Evolutionary conservation across 2,329 filamentous ascomycete species (phyloP), one percentile per base, ranked within the genome.

Genomic region (Blumeria hordei): DNA sequence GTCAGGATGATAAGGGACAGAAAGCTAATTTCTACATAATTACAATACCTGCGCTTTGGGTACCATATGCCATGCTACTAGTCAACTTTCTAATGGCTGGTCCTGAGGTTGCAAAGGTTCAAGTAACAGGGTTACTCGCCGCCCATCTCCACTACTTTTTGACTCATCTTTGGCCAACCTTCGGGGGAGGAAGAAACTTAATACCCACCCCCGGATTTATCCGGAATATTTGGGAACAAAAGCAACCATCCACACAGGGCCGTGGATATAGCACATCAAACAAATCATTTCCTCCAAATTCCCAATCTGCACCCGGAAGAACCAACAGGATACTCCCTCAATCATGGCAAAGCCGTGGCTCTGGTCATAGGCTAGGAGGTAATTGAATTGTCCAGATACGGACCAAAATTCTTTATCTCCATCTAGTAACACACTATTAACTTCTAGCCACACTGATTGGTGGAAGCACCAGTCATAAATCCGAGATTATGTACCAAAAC

Each of bases 91-190:
- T 96, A 54, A 77, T 84, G 64, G 72, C 69, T 5, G 81, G 81
- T 10, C 72, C 73, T 37, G 60, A 67, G 3, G 69, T 69, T 16
- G 74, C 84, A 10, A 64, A 84, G 55, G 63, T 80, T 3, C 80
- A 93, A 64, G 67, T 78, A 4, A 85, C 78, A 36, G 92, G 92
- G n/a, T 73, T 98, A 10, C 60, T 94, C 45, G 85, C 88, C 11
- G 88, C 88, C 4, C 92, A 98, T 66, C 64, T 92, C 18, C 94
- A 87, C 68, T 85, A 96, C 66, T 98, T 96, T 64, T 68, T 95
- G 53, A 87, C 85, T 1, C 77, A 85, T 52, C 74, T 95, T 44
- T 96, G 88, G 73, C 92, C 92, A 5, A 79, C 85, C 55, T 92
- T 92, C 64, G 90, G 88, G 35, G 85, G 85, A 55, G 92, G 92